These are phyloP conservation scores for Filobasidium wieringae DNA, from an alignment of 768 basidiomycete species.

Conservation along the genomic window DNA sequence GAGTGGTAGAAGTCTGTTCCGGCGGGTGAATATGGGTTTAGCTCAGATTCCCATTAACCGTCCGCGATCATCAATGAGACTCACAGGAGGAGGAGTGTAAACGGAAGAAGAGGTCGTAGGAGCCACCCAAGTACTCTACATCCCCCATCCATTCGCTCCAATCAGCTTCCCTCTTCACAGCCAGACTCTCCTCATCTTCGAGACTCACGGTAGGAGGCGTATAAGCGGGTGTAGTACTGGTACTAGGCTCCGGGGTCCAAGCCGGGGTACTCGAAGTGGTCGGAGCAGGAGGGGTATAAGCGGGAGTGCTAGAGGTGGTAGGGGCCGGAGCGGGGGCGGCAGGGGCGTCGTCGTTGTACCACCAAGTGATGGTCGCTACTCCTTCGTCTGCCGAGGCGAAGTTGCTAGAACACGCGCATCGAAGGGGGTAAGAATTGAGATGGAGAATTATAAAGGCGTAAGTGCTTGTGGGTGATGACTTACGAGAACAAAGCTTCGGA, in stretches of 20 bases:
- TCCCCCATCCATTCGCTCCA: not conserved
- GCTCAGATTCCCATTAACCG: not conserved
- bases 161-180: not conserved
- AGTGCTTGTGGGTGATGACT: not conserved
- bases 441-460: not conserved
- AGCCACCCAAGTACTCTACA: not conserved
- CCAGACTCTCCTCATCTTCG: not conserved
- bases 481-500: constrained; percentile 10
- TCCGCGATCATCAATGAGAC: not conserved
- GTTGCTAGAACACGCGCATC: constrained; percentile 1
- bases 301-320: constrained; percentile 1
- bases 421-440: not conserved
- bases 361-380: constrained; percentile 14
- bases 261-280: constrained; percentile 10
- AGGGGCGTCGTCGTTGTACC: constrained; percentile 15
- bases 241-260: constrained; percentile 9
- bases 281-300: constrained; percentile 7
- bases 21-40: not conserved
- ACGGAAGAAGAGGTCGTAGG: not conserved
- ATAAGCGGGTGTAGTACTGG: constrained; percentile 1
- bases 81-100: not conserved
- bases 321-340: constrained; percentile 8
- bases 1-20: not conserved
- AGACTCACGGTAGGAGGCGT: constrained; percentile 1
- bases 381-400: constrained; percentile 13